Conservation (phyloP, 805 yeast genomes). For the Yamadazyma paraphyllophila region DNA sequence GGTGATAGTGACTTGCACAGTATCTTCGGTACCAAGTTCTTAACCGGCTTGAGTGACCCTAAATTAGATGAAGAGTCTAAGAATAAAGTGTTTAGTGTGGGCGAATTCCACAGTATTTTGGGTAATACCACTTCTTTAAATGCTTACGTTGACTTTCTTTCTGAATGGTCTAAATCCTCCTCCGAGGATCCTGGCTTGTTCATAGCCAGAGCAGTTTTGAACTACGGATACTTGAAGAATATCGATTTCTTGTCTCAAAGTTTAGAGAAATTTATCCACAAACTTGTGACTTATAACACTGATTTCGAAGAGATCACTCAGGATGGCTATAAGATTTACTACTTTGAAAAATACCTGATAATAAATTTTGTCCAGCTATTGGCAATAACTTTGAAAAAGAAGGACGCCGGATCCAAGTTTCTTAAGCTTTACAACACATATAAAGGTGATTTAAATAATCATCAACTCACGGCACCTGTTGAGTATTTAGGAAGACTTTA, state of each 20-base stretch:
- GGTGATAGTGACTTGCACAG: conserved; percentile 80
- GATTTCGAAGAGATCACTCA: conserved; percentile 13
- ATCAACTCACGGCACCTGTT: conserved; percentile 45
- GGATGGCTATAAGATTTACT: conserved; percentile 25
- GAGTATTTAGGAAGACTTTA: conserved; percentile 59
- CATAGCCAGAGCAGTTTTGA: conserved; percentile 62
- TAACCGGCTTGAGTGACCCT: conserved; percentile 30
- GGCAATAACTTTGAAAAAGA: conserved; percentile 53
- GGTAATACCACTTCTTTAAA: conserved; percentile 58
- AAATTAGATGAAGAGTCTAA: conserved; percentile 19
- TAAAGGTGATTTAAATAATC: conserved; percentile 28
- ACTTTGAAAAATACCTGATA: conserved; percentile 43
- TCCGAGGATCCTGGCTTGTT: conserved; percentile 38
- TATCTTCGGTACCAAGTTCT: conserved; percentile 65
- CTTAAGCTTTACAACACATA: conserved; percentile 53
- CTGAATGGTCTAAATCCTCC: conserved; percentile 33
- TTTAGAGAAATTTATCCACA: conserved; percentile 21
- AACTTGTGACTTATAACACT: conserved; percentile 10
- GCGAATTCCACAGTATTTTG: conserved; percentile 69
- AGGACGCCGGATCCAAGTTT: conserved; percentile 47
- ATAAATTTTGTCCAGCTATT: conserved; percentile 71
- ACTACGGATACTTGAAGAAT: conserved; percentile 69
- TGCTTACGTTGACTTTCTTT: conserved; percentile 43
- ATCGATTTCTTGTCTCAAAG: conserved; percentile 53
- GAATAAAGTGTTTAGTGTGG: conserved; percentile 51